These are phyloP conservation scores for Penicillium salamii DNA, from an alignment of 495 filamentous ascomycete genomes.

Conservation along the genomic window DNA sequence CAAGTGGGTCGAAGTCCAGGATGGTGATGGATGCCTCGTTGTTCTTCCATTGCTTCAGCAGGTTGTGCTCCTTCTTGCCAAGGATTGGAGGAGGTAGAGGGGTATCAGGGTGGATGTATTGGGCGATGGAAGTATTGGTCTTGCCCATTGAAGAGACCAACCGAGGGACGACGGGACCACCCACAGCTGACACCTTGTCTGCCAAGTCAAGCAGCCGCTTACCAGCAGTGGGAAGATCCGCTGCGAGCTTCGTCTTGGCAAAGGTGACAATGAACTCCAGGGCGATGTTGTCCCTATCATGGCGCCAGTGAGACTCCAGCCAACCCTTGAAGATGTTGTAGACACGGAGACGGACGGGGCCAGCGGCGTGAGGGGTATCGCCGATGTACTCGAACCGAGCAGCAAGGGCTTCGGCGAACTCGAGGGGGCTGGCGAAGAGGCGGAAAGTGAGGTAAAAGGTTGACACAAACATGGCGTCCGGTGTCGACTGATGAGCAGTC, in stretches of 20 bases:
- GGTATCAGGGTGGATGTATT: constrained; percentile 65
- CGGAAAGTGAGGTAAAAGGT: constrained; percentile 98
- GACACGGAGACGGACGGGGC: constrained; percentile 81
- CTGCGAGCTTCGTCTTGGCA: constrained; percentile 65
- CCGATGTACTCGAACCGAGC: constrained; percentile 91
- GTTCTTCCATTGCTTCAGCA: constrained; percentile 71
- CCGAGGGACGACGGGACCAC: constrained; percentile 79
- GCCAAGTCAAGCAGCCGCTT: constrained; percentile 75
- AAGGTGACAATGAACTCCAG: constrained; percentile 75
- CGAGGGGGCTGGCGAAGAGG: constrained; percentile 78
- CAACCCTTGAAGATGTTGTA: constrained; percentile 98
- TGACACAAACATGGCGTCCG: constrained; percentile 87
- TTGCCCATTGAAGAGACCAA: constrained; percentile 87
- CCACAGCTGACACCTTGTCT: constrained; percentile 73
- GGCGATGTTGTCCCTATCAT: constrained; percentile 71
- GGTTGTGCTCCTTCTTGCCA: constrained; percentile 69
- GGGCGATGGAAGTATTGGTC: constrained; percentile 68
- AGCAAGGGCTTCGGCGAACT: constrained; percentile 77
- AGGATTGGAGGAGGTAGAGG: constrained; percentile 68
- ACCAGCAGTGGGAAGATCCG: constrained; percentile 70
- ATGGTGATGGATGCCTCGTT: constrained; percentile 70
- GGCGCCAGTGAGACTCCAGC: constrained; percentile 94
- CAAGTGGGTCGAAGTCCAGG: constrained; percentile 89
- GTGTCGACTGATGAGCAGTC: constrained; percentile 89
- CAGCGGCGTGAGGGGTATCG: constrained; percentile 67